Base-by-base conservation (phyloP, 805 yeast genomes). In the Yamadazyma sp. region DNA sequence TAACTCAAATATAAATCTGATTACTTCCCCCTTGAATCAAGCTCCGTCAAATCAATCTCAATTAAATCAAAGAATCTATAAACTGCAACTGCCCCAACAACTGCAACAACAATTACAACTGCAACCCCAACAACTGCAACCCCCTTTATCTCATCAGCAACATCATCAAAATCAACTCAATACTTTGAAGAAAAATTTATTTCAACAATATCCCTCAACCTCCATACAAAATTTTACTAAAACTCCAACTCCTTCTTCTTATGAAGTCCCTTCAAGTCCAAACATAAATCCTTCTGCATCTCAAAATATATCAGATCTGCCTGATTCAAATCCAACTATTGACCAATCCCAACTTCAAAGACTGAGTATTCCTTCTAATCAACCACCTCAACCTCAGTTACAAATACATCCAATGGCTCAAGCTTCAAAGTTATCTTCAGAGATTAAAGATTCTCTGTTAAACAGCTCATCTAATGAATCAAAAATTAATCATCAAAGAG, bases 221-320 rank as follows among this genome's bases (percentile, higher is more conserved):
- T 25, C 28, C 10, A 27, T 44, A 35, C 30, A 43, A 36, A 29
- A 48, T 23, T 35, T 40, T 32, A 39, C 43, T 38, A 64, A 60
- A 28, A 65, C 72, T 7, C 70, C 71, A 4, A 61, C 70, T 1
- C 69, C 69, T 22, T 57, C 60, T n/a, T 44, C 62, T 10, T 65
- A 59, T 48, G 73, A 65, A 15, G 57, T 65, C 6, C 73, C 73
- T 5, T 55, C 60, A 17, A 58, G 65, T 36, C 72, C 73, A 17
- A 60, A 53, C 30, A 52, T 53, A 21, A 55, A 55, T 33, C 40
- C 28, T 12, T 48, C 61, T 8, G 48, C 59, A 1, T 51, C 49
- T 7, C 63, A 58, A 29, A 61, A 62, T 42, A 55, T 55, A 29
- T 61, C 66, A 2, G 70, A 65, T 41, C 66, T 61, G 68, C 56